Percentiles rank a stretch among this genome's conserved stretches.
Conservation (phyloP, 2,329 filamentous ascomycete species). For the Aspergillus sp. region DNA sequence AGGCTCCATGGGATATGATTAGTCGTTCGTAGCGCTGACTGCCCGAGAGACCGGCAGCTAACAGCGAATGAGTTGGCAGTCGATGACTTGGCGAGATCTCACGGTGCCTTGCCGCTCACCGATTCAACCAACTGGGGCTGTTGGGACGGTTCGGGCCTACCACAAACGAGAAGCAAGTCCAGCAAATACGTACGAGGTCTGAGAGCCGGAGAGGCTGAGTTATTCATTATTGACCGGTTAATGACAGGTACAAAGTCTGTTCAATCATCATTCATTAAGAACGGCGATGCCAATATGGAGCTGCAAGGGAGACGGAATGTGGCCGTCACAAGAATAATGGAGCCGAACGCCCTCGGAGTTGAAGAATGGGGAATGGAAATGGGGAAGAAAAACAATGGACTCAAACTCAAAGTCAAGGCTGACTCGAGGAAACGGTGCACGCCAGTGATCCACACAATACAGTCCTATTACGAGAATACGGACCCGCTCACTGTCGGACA, state of each 20-base stretch:
- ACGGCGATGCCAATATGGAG: background rate
- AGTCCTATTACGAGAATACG: background rate
- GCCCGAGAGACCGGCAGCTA: background rate
- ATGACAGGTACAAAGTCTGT: slow-evolving; percentile 1
- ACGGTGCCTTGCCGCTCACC: too few relatives aligned
- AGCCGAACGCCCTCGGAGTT: too few relatives aligned
- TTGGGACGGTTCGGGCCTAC: too few relatives aligned
- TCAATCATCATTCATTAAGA: background rate
- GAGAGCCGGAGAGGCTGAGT: too few relatives aligned
- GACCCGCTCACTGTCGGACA: background rate
- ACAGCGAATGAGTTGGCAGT: background rate
- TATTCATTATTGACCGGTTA: background rate
- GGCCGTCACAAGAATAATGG: background rate
- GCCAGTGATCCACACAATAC: background rate
- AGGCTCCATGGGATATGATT: background rate
- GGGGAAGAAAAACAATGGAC: background rate
- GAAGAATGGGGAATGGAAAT: too few relatives aligned
- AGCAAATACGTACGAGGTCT: background rate
- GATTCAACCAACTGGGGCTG: too few relatives aligned
- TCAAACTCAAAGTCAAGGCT: too few relatives aligned
- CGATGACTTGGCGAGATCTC: background rate
- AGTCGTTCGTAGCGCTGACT: background rate
- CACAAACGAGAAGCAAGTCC: too few relatives aligned
- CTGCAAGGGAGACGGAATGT: background rate
- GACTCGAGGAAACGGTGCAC: too few relatives aligned